Percentiles rank a stretch among this genome's conserved stretches.
Conservation (phyloP, 768 basidiomycete species). For the Calocybe gangraenosa region DNA sequence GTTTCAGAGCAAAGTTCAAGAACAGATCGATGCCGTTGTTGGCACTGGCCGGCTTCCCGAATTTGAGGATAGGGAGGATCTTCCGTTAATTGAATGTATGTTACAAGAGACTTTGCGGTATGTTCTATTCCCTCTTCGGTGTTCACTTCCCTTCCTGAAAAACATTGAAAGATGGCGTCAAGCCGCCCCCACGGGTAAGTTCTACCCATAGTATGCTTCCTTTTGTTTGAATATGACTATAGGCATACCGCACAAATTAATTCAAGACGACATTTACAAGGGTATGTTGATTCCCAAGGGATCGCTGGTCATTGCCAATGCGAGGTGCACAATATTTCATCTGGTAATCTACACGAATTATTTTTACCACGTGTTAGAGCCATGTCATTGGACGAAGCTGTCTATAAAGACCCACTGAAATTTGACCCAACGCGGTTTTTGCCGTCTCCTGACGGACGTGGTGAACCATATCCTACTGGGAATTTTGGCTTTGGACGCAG, state of each 20-base stretch:
- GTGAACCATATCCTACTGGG: conserved; percentile 11
- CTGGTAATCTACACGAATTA: background rate
- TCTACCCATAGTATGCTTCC: too few relatives aligned
- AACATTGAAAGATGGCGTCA: conserved; percentile 7
- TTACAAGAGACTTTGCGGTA: conserved; percentile 15
- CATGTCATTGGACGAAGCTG: conserved; percentile 12
- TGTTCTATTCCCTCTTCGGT: background rate
- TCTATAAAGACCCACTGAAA: conserved; percentile 8
- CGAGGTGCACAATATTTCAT: conserved; percentile 3
- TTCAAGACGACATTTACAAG: conserved; percentile 14
- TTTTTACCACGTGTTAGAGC: conserved; percentile 4
- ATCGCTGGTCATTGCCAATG: conserved; percentile 11
- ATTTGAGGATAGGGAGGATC: conserved; percentile 16
- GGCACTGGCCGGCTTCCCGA: conserved; percentile 22
- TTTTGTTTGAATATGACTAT: background rate
- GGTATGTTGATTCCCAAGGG: conserved; percentile 17
- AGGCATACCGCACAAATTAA: conserved; percentile 8
- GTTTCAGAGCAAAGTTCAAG: conserved; percentile 23
- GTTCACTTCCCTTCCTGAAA: background rate
- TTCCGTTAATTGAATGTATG: conserved; percentile 21
- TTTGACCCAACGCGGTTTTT: conserved; percentile 15
- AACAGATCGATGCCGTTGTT: conserved; percentile 23
- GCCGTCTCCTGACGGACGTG: conserved; percentile 8
- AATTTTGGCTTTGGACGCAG: conserved; percentile 16
- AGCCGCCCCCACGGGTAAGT: conserved; percentile 5